Evolutionary conservation across 2,329 filamentous ascomycete species (phyloP), one percentile per base, ranked within the genome.

Genomic region (Trichophyton verrucosum): DNA sequence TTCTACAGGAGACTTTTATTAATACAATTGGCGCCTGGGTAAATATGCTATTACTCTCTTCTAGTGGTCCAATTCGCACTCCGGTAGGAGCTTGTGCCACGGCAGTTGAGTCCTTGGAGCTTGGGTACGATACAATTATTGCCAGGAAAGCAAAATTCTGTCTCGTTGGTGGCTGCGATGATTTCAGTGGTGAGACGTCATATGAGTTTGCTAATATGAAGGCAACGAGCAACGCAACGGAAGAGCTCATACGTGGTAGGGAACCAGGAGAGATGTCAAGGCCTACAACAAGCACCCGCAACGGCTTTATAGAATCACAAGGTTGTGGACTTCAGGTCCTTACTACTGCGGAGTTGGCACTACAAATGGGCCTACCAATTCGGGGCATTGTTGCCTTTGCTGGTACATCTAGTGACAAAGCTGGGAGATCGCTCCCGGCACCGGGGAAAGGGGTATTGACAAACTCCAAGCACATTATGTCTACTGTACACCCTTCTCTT

Each of bases 31-130:
- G 64, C 1, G 73, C 74, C 0, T 76, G 74, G 74, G 61, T 73
- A n/a, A 76, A 77, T 57, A 76, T 77, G 74, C 70, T 77, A 9
- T 67, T 76, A n/a, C 65, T 74, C n/a, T 65, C 64, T 2, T 65
- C 71, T 0, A 62, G 69, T 0, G 75, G 74, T 0, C 73, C 74
- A 0, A 73, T 70, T 20, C 65, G 65, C 3, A 73, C 74, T 0
- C 73, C 74, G 1, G 70, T 72, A 0, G 74, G 73, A 0, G 70
- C 74, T 1, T 77, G 73, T 33, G 74, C 74, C 0, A 77, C 74
- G 0, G 65, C 68, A 0, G 40, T 77, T 1, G 74, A 76, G 62
- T 70, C 69, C 0, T 60, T 76, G 0, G 72, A 77, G 40, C 67
- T 65, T 6, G 75, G 67, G 2, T 70, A 61, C 60, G 74, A 76